Conservation (phyloP, 2,329 filamentous ascomycete species). For the Fusarium austroafricanum region DNA sequence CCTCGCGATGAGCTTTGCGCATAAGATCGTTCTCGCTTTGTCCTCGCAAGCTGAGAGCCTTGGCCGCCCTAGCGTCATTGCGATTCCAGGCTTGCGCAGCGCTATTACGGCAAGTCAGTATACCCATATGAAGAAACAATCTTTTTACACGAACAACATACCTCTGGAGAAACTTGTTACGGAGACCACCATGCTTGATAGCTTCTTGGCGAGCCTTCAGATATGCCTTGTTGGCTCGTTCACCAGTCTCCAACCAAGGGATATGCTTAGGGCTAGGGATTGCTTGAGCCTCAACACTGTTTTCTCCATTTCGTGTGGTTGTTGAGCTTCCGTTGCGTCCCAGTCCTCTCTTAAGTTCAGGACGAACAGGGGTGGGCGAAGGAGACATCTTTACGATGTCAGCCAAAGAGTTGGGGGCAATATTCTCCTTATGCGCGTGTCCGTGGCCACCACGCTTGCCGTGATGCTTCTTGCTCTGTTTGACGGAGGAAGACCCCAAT, state of each 20-base stretch:
- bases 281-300: conserved; percentile 82
- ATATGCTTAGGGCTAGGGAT: conserved; percentile 92
- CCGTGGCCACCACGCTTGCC: conserved; percentile 89
- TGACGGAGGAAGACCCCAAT: conserved; percentile 79
- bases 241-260: conserved; percentile 95
- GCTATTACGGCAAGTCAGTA: conserved; percentile 57
- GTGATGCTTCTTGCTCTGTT: conserved; percentile 90
- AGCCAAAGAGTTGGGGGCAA: conserved; percentile 80
- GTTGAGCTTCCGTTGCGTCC: conserved; percentile 73
- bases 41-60: conserved; percentile 91
- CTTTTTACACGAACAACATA: conserved; percentile 52
- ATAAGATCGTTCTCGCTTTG: conserved; percentile 98
- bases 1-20: conserved; percentile 96
- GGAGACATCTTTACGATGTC: conserved; percentile 97
- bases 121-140: not conserved
- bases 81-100: conserved; percentile 99
- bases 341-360: conserved; percentile 66
- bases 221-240: conserved; percentile 91
- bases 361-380: conserved; percentile 76
- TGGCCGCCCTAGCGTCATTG: conserved; percentile 95
- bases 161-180: conserved; percentile 98
- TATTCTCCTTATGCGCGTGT: conserved; percentile 75
- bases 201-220: conserved; percentile 95
- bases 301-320: conserved; percentile 75
- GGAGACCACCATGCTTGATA: conserved; percentile 94